Conservation (phyloP, 2,329 filamentous ascomycete genomes). For the Epichloe hybrida region DNA sequence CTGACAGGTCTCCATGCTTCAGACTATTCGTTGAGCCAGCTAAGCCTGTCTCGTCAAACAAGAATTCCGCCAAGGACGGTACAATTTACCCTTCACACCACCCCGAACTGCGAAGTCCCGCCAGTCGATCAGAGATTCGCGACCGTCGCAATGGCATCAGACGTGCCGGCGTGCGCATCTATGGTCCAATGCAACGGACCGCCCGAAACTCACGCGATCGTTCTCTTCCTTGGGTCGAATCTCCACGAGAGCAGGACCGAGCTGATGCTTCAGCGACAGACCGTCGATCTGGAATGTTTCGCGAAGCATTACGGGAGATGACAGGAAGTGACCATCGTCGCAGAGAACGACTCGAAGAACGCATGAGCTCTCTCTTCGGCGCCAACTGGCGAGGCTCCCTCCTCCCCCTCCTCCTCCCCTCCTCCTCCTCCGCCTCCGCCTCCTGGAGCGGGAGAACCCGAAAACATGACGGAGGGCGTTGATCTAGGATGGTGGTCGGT, state of each 20-base stretch:
- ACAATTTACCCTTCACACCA: slow-evolving; percentile 17
- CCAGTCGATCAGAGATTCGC: slow-evolving; percentile 17
- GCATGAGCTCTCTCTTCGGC: slow-evolving; percentile 14
- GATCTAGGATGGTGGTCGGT: slow-evolving; percentile 14
- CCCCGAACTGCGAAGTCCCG: slow-evolving; percentile 27
- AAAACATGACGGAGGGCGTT: slow-evolving; percentile 6
- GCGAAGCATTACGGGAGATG: slow-evolving; percentile 8
- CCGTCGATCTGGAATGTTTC: slow-evolving; percentile 2
- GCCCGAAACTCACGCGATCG: slow-evolving; percentile 8
- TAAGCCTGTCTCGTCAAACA: slow-evolving; percentile 28
- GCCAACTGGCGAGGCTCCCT: slow-evolving; percentile 8
- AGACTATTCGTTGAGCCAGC: slow-evolving; percentile 34
- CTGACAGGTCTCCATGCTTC: slow-evolving; percentile 8
- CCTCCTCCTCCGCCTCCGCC: neutral
- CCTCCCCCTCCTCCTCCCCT: neutral
- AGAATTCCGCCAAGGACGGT: slow-evolving; percentile 18
- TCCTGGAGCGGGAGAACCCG: neutral
- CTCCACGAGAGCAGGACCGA: slow-evolving; percentile 4
- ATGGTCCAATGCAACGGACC: slow-evolving; percentile 14
- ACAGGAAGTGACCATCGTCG: slow-evolving; percentile 11
- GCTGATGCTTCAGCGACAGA: neutral
- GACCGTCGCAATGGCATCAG: slow-evolving; percentile 15
- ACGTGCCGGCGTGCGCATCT: slow-evolving; percentile 16
- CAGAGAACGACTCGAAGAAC: slow-evolving; percentile 15
- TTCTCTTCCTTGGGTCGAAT: slow-evolving; percentile 12